These are phyloP conservation scores for Pichia occidentalis DNA, from an alignment of 805 yeast species.

Conservation along the genomic window DNA sequence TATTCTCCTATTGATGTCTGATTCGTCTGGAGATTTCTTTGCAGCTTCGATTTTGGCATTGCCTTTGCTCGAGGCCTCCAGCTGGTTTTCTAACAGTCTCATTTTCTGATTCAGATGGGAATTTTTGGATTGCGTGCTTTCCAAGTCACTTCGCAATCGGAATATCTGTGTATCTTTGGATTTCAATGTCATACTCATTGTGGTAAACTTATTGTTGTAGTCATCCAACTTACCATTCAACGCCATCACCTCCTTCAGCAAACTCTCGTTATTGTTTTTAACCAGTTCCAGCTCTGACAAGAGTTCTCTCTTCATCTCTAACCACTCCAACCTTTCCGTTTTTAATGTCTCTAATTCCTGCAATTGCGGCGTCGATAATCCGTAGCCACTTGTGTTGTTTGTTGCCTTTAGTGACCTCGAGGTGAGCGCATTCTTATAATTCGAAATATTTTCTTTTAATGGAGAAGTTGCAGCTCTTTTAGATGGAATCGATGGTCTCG, in stretches of 20 bases:
- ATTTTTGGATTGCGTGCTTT: constrained; percentile 46
- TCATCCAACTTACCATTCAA: constrained; percentile 34
- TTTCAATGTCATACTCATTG: constrained; percentile 44
- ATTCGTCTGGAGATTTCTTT: constrained; percentile 6
- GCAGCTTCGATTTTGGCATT: not conserved
- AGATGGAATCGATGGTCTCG: constrained; percentile 39
- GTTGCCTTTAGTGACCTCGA: constrained; percentile 24
- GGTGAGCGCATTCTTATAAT: constrained; percentile 23
- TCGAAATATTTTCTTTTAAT: constrained; percentile 32
- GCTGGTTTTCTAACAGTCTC: constrained; percentile 16
- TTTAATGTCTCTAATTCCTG: constrained; percentile 46
- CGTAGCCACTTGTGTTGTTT: constrained; percentile 6
- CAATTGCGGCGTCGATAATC: constrained; percentile 25
- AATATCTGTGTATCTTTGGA: constrained; percentile 65
- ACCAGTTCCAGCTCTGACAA: constrained; percentile 27
- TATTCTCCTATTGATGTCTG: constrained; percentile 29
- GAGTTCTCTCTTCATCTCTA: constrained; percentile 28
- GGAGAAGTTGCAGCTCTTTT: constrained; percentile 72
- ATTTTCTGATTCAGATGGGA: constrained; percentile 23
- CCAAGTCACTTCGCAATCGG: constrained; percentile 56
- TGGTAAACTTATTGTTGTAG: constrained; percentile 45
- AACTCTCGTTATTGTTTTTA: constrained; percentile 26
- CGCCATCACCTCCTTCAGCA: constrained; percentile 30
- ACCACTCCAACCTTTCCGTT: constrained; percentile 47
- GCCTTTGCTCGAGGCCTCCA: constrained; percentile 7